Evolutionary conservation across 2,329 filamentous ascomycete genomes (phyloP), one percentile per base, ranked within the genome.

Genomic region (Alternaria incomplexa): DNA sequence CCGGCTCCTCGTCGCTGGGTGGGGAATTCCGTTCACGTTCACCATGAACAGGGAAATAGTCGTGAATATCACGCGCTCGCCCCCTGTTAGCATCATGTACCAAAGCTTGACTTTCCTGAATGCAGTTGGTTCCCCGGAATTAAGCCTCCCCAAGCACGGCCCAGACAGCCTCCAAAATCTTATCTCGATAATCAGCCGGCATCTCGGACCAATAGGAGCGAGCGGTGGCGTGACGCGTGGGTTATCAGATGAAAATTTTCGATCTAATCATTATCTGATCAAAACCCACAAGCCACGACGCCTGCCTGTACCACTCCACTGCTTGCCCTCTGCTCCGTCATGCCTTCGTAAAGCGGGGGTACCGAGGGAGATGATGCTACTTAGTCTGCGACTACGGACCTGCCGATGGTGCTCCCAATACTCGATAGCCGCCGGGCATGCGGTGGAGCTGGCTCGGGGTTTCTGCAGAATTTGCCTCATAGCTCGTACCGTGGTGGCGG

Each of bases 251-350:
- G 69, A 63, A 68, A 72, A 67, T 62, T 67, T 69, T 71, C 63
- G 52, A 72, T 72, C 70, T 70, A 69, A 73, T 73, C 65, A 66
- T 73, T 69, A 73, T 73, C 71, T 67, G 71, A 72, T 73, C 62
- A 52, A 67, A 70, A 71, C 58, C 12, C 15, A 26, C 56, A 28
- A 59, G 58, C 32, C 47, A 52, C 56, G 46, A 26, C 55, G 25
- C 45, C 50, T 47, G 26, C 50, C 7, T 22, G 50, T 36, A 61
- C 46, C 46, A 12, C 36, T 40, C 36, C 36, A 40, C 36, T 40
- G n/a, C 36, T 15, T 13, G 43, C 56, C 23, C 44, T 46, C 40
- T 47, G 22, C 36, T 52, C 51, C 47, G 45, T 59, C 51, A 55
- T 53, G 51, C 28, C 30, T 43, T 53, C 50, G 59, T 55, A 48